phyloP scores from a whole-genome alignment of 805 yeast genomes.

The Candida sithepensis region DNA sequence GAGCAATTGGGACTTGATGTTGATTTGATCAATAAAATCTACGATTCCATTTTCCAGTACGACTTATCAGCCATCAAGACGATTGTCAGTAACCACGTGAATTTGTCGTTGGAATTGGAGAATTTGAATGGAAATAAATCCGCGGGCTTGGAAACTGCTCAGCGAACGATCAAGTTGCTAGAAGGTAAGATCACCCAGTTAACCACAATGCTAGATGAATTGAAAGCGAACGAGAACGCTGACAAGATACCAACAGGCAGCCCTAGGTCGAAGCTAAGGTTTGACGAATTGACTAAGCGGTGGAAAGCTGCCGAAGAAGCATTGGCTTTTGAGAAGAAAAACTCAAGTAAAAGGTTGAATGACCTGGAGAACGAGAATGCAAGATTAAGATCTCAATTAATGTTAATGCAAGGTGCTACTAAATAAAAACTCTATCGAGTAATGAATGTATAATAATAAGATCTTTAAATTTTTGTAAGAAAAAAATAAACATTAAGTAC shows the following conservation, averaged over 20 bases:
- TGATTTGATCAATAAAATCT: constrained; percentile 29
- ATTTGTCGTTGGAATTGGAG: constrained; percentile 10
- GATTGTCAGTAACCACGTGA: constrained; percentile 53
- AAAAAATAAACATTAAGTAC: background rate
- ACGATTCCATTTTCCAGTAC: constrained; percentile 37
- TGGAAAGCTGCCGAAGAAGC: constrained; percentile 74
- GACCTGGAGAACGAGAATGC: constrained; percentile 56
- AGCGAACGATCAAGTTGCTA: constrained; percentile 1
- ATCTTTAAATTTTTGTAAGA: background rate
- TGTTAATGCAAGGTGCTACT: background rate
- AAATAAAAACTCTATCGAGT: background rate
- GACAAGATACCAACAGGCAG: constrained; percentile 11
- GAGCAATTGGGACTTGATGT: constrained; percentile 21
- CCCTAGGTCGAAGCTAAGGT: constrained; percentile 40
- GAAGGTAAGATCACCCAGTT: constrained; percentile 1
- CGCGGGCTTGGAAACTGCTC: background rate
- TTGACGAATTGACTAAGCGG: constrained; percentile 58
- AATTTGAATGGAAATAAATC: background rate
- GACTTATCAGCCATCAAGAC: constrained; percentile 60
- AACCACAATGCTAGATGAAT: background rate
- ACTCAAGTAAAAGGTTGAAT: constrained; percentile 46
- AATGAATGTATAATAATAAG: background rate
- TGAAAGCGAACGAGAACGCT: background rate
- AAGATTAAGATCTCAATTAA: constrained; percentile 23
- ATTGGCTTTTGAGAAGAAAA: constrained; percentile 55